Evolutionary conservation across 2,329 filamentous ascomycete genomes (phyloP).

Genomic region (Xylaria sp.): DNA sequence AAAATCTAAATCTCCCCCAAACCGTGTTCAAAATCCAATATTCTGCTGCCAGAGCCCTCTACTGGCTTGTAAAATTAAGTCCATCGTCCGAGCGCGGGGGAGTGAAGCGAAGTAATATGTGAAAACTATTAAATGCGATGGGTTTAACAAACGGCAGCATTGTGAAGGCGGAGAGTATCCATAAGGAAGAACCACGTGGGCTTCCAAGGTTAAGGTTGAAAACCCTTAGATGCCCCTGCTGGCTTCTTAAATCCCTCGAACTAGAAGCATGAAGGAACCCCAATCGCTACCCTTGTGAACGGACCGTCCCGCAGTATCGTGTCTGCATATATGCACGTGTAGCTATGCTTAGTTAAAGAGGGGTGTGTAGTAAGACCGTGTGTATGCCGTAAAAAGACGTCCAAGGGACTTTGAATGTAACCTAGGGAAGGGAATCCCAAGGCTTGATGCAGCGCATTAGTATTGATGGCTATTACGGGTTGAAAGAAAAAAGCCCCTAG

Average conservation of each 20-base stretch:
- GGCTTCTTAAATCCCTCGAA: too few species aligned
- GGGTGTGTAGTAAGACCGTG: not conserved
- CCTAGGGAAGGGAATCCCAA: not conserved
- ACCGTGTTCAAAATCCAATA: not conserved
- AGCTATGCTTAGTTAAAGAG: not conserved
- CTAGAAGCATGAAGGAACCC: too few species aligned
- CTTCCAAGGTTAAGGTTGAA: too few species aligned
- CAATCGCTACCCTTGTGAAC: too few species aligned
- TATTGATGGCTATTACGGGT: not conserved
- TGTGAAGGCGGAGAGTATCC: not conserved
- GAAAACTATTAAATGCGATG: not conserved
- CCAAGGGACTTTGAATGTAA: not conserved
- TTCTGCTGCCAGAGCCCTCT: slow-evolving; percentile 24
- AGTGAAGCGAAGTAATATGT: slow-evolving; percentile 1
- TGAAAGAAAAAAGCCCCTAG: not conserved
- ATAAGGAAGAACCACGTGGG: too few species aligned
- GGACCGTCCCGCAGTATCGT: slow-evolving; percentile 7
- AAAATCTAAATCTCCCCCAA: not conserved
- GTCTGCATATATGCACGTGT: not conserved
- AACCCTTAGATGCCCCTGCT: too few species aligned
- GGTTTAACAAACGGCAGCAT: not conserved
- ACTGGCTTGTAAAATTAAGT: slow-evolving; percentile 6
- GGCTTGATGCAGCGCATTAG: not conserved
- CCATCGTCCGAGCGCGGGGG: slow-evolving; percentile 16
- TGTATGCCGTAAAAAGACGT: not conserved